Base-by-base conservation (phyloP, 2,329 filamentous ascomycete genomes). In the Rachicladosporium sp. region DNA sequence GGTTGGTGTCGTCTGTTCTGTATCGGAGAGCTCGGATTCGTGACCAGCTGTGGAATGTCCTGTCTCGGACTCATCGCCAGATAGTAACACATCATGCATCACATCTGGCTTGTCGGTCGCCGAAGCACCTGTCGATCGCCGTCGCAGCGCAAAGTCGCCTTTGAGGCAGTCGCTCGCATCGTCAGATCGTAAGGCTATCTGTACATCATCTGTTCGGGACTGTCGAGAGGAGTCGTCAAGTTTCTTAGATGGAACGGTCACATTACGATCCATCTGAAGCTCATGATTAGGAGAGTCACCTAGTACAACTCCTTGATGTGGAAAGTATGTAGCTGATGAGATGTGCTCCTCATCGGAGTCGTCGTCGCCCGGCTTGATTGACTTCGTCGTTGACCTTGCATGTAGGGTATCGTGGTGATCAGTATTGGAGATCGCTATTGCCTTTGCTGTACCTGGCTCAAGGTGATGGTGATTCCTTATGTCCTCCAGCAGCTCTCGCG, bases 331-430 rank as follows among this genome's bases (percentile, higher is more conserved):
- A 15, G 84, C 84, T 27, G 82, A 89, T n/a, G 82, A 86, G 46
- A 91, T 87, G 59, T 89, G 84, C 58, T 91, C 84, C 56, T 83
- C 78, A 42, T 83, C 80, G 10, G 82, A 87, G 29, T 75, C 72
- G n/a, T 74, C 70, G 35, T 73, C 71, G 29, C 70, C 71, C 19
- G 63, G 61, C 50, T 46, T 41, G 13, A 12, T 23, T 23, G 23
- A 4, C 10, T 34, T 32, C 4, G 15, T 19, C 15, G 15, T 19
- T 19, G 5, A 19, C 15, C 15, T 19, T 19, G 23, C 19, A 13
- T 34, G 30, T 15, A 8, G 23, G 10, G 23, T 21, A 5, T 34
- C 19, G 4, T 29, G 13, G 12, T 11, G 32, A 11, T 13, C 11
- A 6, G 12, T 19, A 19, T 70, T 67, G 2, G 68, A 67, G 1